Evolutionary conservation across 768 basidiomycete genomes (phyloP).

Genomic region (Xerocomus brunneocitrinus): DNA sequence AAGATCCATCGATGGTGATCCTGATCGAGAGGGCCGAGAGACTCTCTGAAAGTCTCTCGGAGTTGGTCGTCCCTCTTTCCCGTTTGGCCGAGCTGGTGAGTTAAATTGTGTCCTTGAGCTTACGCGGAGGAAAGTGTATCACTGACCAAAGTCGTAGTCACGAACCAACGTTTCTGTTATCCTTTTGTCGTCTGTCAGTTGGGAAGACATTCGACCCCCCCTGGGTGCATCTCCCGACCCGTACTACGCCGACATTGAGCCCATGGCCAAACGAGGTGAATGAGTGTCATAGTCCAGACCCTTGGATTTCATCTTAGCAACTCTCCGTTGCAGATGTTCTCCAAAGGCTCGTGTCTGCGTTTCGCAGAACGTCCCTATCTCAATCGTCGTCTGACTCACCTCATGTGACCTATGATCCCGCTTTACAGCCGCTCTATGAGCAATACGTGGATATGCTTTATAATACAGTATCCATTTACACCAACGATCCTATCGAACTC

Average conservation of each 20-base stretch:
- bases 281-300: conserved; percentile 20
- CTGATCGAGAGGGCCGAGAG: conserved; percentile 66
- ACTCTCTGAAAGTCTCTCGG: conserved; percentile 56
- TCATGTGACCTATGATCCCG: conserved; percentile 45
- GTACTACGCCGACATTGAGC: conserved; percentile 54
- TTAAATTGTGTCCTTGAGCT: neutral
- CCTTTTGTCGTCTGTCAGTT: conserved; percentile 59
- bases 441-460: conserved; percentile 59
- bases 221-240: conserved; percentile 71
- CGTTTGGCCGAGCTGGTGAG: conserved; percentile 68
- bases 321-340: conserved; percentile 26
- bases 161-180: conserved; percentile 55
- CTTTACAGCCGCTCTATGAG: conserved; percentile 54
- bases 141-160: conserved; percentile 38
- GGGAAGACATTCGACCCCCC: conserved; percentile 70
- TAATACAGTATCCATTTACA: conserved; percentile 59
- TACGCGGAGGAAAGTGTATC: neutral
- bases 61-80: conserved; percentile 65
- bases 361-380: conserved; percentile 19
- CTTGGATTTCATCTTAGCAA: neutral
- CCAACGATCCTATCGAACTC: conserved; percentile 63
- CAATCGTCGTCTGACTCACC: conserved; percentile 2
- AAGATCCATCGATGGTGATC: conserved; percentile 45
- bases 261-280: conserved; percentile 60
- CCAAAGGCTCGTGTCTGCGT: conserved; percentile 39